Conservation (phyloP, 2,329 filamentous ascomycete genomes). For the Fusarium subglutinans region DNA sequence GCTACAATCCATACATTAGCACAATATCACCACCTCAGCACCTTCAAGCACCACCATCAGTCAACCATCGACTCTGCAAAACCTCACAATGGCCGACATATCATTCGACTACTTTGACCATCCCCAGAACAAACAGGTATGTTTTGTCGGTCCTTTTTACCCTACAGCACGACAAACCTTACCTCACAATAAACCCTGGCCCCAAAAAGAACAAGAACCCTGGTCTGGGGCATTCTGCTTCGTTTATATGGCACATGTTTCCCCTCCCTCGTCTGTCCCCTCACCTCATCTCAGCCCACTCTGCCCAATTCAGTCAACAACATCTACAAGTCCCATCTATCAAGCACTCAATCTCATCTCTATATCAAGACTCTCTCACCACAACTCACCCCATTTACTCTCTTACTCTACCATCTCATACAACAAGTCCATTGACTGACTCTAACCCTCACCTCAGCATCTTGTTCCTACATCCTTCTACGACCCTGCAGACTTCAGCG, state of each 20-base stretch:
- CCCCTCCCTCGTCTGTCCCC: constrained; percentile 25
- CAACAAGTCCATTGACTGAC: no score
- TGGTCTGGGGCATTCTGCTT: constrained; percentile 39
- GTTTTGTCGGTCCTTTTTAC: constrained; percentile 23
- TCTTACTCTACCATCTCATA: neutral
- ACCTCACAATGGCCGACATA: constrained; percentile 39
- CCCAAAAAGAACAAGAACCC: constrained; percentile 11
- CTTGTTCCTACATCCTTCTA: constrained; percentile 39
- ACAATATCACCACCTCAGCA: constrained; percentile 24
- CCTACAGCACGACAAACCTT: neutral
- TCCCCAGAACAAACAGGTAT: constrained; percentile 43
- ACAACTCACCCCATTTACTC: constrained; percentile 27
- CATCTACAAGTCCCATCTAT: constrained; percentile 7
- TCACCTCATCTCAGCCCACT: constrained; percentile 38
- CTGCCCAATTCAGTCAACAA: constrained; percentile 19
- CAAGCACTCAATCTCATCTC: constrained; percentile 24
- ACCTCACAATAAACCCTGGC: neutral
- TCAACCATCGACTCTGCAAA: constrained; percentile 31
- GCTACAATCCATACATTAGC: neutral
- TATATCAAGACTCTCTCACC: constrained; percentile 32
- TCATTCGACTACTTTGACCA: constrained; percentile 44
- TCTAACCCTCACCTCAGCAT: constrained; percentile 31
- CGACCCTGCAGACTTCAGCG: constrained; percentile 43
- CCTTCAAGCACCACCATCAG: constrained; percentile 24
- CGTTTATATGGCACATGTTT: constrained; percentile 41